Conservation (phyloP, 371 early-diverging fungal genomes). For the Mucor velutinosus region DNA sequence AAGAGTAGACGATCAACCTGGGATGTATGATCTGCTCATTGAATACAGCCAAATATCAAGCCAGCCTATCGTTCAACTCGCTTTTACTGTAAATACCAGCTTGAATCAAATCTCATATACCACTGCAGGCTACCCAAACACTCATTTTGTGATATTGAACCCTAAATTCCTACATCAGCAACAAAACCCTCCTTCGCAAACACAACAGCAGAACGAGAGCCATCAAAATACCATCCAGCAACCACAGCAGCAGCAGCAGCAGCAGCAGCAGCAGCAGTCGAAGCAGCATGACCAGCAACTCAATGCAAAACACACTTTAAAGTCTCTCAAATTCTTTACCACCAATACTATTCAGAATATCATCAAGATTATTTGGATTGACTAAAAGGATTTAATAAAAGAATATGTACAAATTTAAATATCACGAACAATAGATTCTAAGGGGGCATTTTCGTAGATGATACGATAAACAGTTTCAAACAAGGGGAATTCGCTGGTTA, state of each 20-base stretch:
- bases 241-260: background rate
- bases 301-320: background rate
- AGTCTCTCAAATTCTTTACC: background rate
- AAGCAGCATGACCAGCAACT: background rate
- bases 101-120: background rate
- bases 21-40: slow-evolving; percentile 4
- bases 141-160: background rate
- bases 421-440: slow-evolving; percentile 38
- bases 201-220: background rate
- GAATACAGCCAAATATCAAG: background rate
- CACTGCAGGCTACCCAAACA: background rate
- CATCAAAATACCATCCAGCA: background rate
- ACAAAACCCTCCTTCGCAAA: background rate
- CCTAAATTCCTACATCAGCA: background rate
- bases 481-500: slow-evolving; percentile 82
- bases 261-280: no score
- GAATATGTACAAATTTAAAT: slow-evolving; percentile 8
- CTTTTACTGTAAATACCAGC: slow-evolving; percentile 6
- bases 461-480: slow-evolving; percentile 90
- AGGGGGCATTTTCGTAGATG: slow-evolving; percentile 71
- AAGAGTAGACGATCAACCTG: background rate
- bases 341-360: slow-evolving; percentile 4
- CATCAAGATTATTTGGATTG: slow-evolving; percentile 4
- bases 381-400: background rate
- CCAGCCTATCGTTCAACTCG: background rate